phyloP scores from a whole-genome alignment of 2,329 filamentous ascomycete species.

The Fragosphaeria purpurea region DNA sequence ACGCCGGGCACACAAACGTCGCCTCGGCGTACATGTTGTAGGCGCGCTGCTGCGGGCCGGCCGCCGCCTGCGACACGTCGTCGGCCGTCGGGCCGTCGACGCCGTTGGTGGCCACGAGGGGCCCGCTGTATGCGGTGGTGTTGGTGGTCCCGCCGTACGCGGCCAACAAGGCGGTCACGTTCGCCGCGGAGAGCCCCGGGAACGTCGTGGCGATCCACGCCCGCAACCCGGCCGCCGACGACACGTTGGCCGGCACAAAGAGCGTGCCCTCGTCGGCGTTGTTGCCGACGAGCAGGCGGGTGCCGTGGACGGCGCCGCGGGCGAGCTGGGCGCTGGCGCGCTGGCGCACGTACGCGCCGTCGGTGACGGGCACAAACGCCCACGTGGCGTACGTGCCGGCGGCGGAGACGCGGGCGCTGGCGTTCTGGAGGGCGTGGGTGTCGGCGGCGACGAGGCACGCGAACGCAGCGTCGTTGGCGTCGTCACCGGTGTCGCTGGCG shows the following conservation, averaged over 20 bases:
- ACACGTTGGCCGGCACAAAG: conserved; percentile 35
- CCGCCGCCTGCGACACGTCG: conserved; percentile 22
- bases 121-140: conserved; percentile 15
- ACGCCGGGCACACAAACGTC: conserved; percentile 42
- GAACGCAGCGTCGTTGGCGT: conserved; percentile 15
- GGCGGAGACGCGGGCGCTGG: conserved; percentile 14
- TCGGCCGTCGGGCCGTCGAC: conserved; percentile 14
- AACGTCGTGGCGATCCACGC: conserved; percentile 29
- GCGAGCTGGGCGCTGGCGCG: conserved; percentile 21
- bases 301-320: conserved; percentile 20
- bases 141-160: background rate
- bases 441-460: conserved; percentile 19
- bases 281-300: conserved; percentile 19
- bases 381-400: conserved; percentile 14
- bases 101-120: conserved; percentile 26
- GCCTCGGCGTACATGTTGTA: conserved; percentile 40
- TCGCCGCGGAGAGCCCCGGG: conserved; percentile 27
- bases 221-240: conserved; percentile 27
- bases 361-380: conserved; percentile 26
- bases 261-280: conserved; percentile 40
- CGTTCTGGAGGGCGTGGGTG: conserved; percentile 18
- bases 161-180: conserved; percentile 20
- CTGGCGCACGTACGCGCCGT: conserved; percentile 21
- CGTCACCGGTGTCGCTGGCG: conserved; percentile 27
- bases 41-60: conserved; percentile 40